A percentile compares a stretch with the other conserved stretches of the same genome.
Conservation (phyloP, 306 rosid species). For the Erythrophleum fordii region DNA sequence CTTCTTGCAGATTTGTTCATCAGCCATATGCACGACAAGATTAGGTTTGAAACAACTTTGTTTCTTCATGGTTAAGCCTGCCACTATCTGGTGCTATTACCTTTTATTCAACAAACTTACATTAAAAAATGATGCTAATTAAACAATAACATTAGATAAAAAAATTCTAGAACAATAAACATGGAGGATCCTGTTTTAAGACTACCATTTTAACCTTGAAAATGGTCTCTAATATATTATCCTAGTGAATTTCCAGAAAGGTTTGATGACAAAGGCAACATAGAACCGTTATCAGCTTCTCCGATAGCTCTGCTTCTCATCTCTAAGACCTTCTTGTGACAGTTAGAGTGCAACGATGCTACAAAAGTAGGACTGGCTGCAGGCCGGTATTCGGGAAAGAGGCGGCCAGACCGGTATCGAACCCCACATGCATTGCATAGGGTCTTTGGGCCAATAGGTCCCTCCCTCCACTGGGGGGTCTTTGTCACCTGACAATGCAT, state of each 20-base stretch:
- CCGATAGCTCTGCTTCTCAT: slow-evolving; percentile 20
- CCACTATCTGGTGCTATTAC: neutral
- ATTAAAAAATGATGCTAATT: slow-evolving; percentile 35
- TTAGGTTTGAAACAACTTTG: neutral
- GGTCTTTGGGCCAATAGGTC: slow-evolving; percentile 42
- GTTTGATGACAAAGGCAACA: slow-evolving; percentile 34
- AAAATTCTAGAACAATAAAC: slow-evolving; percentile 33
- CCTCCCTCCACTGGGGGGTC: slow-evolving; percentile 48
- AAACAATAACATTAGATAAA: slow-evolving; percentile 22
- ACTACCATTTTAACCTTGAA: slow-evolving; percentile 43
- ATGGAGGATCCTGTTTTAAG: slow-evolving; percentile 43
- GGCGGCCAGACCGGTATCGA: slow-evolving; percentile 46
- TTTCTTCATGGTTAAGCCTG: slow-evolving; percentile 4
- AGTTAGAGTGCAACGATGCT: slow-evolving; percentile 42
- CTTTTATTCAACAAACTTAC: slow-evolving; percentile 47
- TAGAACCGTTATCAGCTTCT: slow-evolving; percentile 28
- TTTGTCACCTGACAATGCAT: slow-evolving; percentile 35
- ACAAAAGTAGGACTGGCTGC: slow-evolving; percentile 45
- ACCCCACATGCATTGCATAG: slow-evolving; percentile 50
- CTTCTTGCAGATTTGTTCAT: neutral
- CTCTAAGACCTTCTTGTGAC: slow-evolving; percentile 42
- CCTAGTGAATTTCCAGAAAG: slow-evolving; percentile 38
- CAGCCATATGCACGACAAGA: neutral
- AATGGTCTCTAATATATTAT: slow-evolving; percentile 41
- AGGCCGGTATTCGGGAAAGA: slow-evolving; percentile 48